Conservation (phyloP, 441 rosid species). For the Syzygium malaccense region DNA sequence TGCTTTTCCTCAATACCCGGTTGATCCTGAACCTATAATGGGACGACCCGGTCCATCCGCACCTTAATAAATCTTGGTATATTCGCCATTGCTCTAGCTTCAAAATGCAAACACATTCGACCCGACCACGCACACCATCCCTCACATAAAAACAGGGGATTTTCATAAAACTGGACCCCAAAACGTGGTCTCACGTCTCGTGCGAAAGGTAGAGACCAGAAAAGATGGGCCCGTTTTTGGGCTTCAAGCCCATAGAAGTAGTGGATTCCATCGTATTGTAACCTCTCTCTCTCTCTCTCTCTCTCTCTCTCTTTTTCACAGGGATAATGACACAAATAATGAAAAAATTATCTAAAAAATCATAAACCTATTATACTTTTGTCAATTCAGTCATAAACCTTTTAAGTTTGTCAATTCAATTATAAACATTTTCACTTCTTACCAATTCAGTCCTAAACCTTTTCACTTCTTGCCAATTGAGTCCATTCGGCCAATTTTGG, state of each 20-base stretch:
- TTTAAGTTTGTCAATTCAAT: no score
- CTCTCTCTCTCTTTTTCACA: rapidly evolving
- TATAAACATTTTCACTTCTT: no score
- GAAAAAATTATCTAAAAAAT: no score
- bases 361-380: no score
- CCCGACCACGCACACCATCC: not conserved
- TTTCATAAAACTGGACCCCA: not conserved
- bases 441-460: no score
- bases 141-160: not conserved
- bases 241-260: not conserved
- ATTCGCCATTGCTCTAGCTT: not conserved
- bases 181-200: not conserved
- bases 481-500: no score
- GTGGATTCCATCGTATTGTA: not conserved
- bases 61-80: not conserved
- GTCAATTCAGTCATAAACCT: no score
- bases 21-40: not conserved
- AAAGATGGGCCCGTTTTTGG: not conserved
- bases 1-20: not conserved
- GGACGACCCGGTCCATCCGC: not conserved
- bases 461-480: no score
- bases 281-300: rapidly evolving
- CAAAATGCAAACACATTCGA: not conserved
- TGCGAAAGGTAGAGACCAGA: not conserved
- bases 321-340: no score